Evolutionary conservation across 2,329 filamentous ascomycete species (phyloP), one percentile per base, ranked within the genome.

Genomic region (Monilinia laxa): DNA sequence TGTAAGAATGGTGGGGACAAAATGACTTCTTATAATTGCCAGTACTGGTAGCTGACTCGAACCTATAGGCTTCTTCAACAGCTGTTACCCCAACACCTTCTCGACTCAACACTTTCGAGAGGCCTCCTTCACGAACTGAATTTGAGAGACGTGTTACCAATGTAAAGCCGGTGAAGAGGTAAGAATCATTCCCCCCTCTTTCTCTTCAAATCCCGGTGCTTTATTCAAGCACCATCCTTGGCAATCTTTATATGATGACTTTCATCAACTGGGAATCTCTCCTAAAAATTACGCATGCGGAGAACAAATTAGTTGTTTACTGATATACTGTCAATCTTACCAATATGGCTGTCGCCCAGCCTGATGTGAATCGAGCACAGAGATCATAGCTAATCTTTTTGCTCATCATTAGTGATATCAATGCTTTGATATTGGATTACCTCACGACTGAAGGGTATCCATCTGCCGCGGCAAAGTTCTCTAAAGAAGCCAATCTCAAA

Each of bases 251-350:
- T 74, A 82, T 87, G 83, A 96, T 96, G 93, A 96, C 91, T 83
- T 84, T 81, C 81, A 84, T 88, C 75, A 89, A 91, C 97, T 99
- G 95, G 95, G 95, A 99, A 99, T 99, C 95, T 99, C 96, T 99
- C 95, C 90, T 92, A 98, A 91, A 85, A 87, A 80, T 82, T 81
- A 78, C 72, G 74, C 80, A 85, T 99, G 95, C 91, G 90, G 95
- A 99, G 88, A 92, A 88, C 79, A 83, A 81, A 84, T 89, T 88
- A 91, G 87, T 90, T 90, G 87, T 87, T 85, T 84, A 88, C 87
- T 89, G 87, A 90, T 70, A 76, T 71, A 75, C 73, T 73, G 72
- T 31, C 62, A 60, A n/a, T 38, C 16, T 57, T 54, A 52, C 23
- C 47, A 62, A 40, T 59, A 23, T 67, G 35, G 16, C 55, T 67